Base-by-base conservation (phyloP, 768 basidiomycete species). In the Leccinum uliginosum region DNA sequence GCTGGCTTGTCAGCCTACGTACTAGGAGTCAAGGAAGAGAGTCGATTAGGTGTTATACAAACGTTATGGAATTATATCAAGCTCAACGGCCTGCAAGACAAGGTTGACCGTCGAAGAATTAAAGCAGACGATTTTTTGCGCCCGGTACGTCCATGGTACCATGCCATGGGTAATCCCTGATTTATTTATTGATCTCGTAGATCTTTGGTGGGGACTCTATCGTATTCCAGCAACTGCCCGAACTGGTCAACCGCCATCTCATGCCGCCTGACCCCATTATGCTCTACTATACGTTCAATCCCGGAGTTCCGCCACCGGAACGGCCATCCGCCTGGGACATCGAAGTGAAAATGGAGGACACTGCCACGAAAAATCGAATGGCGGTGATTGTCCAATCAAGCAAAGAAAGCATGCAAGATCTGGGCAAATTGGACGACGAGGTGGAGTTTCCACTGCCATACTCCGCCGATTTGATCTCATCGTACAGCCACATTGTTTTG, bases 61-160 rank as follows among this genome's bases (percentile, higher is more conserved):
- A 82, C 89, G 0, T 69, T 97, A 11, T 98, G 95, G 95, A 91
- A 89, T 65, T 93, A 95, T 63, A 89, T 97, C 74, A 96, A 94
- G 68, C 75, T 86, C 14, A 79, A 93, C 62, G 82, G 84, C 24
- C 73, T 95, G 17, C 91, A 93, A 71, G 91, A 93, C 71, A 92
- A 91, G 62, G 81, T 82, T 0, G 90, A 93, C 70, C 76, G 90
- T 55, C 80, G 85, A 38, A 69, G 83, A 51, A 83, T 93, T 51
- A 81, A 82, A 11, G 78, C 84, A 3, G 91, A 93, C 63, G 87
- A 84, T 12, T 78, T 77, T 54, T 75, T 92, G 45, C 76, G 82
- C 69, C 77, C 80, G 0, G 91, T 92, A 67, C 58, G 74, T 69
- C 49, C 19, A 59, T n/a, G 29, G 10, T 6, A 10, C 50, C 47